Percentiles rank a stretch among this genome's conserved stretches.
Conservation (phyloP, 139 green algal genomes). For the Microglena sp. region DNA sequence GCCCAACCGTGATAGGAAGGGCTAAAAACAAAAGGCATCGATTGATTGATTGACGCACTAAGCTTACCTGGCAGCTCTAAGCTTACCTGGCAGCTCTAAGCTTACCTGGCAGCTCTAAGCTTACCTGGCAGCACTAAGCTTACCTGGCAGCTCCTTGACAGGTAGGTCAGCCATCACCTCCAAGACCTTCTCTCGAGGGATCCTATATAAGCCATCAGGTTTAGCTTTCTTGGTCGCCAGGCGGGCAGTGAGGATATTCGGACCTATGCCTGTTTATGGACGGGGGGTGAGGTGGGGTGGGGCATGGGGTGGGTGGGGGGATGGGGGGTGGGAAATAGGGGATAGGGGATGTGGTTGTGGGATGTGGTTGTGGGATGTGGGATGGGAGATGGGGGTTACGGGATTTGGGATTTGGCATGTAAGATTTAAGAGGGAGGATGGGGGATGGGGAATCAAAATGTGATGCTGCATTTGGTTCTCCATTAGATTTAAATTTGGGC, state of each 20-base stretch:
- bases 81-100: background rate
- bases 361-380: no score
- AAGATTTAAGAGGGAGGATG: no score
- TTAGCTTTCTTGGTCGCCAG: conserved; percentile 77
- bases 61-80: background rate
- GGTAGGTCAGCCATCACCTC: conserved; percentile 45
- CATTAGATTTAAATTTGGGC: no score
- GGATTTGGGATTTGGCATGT: no score
- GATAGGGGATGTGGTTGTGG: no score
- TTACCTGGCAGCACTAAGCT: background rate
- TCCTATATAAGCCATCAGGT: conserved; percentile 61
- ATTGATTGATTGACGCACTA: no score
- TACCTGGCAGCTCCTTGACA: conserved; percentile 66
- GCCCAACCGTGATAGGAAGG: background rate
- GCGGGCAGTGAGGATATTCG: conserved; percentile 69
- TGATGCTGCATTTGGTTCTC: no score
- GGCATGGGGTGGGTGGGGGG: conserved; percentile 41
- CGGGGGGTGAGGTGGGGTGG: no score
- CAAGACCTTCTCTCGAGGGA: conserved; percentile 26
- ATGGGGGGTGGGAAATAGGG: no score
- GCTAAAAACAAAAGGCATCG: background rate
- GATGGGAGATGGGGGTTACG: no score
- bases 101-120: background rate
- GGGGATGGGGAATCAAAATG: no score
- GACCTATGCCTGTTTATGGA: conserved; percentile 62